Conservation (phyloP, 139 green algal genomes). For the Picochlorum sp. region DNA sequence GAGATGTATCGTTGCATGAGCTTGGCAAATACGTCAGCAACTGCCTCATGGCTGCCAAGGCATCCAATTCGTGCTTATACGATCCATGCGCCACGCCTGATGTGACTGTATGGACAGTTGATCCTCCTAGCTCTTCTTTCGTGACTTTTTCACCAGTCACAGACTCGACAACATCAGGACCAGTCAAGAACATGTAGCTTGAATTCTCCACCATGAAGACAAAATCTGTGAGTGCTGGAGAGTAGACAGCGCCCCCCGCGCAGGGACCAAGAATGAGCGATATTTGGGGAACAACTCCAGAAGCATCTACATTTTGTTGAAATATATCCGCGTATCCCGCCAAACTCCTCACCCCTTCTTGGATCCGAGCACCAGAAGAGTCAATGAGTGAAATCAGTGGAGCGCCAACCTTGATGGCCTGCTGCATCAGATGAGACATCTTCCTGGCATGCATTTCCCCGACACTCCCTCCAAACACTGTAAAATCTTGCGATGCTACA, state of each 20-base stretch:
- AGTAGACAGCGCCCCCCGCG: constrained; percentile 62
- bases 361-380: constrained; percentile 55
- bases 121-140: constrained; percentile 50
- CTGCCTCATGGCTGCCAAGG: constrained; percentile 41
- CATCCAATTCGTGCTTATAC: constrained; percentile 57
- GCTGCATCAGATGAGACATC: constrained; percentile 46
- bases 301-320: constrained; percentile 57
- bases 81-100: constrained; percentile 44
- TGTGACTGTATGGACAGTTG: constrained; percentile 42
- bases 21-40: constrained; percentile 46
- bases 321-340: constrained; percentile 53
- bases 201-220: constrained; percentile 55
- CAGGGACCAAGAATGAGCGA: constrained; percentile 62
- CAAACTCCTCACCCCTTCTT: constrained; percentile 55
- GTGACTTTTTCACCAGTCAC: constrained; percentile 45
- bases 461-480: constrained; percentile 53
- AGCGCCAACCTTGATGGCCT: constrained; percentile 24
- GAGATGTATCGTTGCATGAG: constrained; percentile 20
- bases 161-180: constrained; percentile 48
- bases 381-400: constrained; percentile 60
- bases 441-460: constrained; percentile 51
- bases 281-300: constrained; percentile 58
- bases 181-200: constrained; percentile 61
- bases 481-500: constrained; percentile 57
- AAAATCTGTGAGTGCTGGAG: constrained; percentile 65